These are phyloP conservation scores for Grifola frondosa DNA, from an alignment of 1,284 basidiomycete species.

Conservation along the genomic window DNA sequence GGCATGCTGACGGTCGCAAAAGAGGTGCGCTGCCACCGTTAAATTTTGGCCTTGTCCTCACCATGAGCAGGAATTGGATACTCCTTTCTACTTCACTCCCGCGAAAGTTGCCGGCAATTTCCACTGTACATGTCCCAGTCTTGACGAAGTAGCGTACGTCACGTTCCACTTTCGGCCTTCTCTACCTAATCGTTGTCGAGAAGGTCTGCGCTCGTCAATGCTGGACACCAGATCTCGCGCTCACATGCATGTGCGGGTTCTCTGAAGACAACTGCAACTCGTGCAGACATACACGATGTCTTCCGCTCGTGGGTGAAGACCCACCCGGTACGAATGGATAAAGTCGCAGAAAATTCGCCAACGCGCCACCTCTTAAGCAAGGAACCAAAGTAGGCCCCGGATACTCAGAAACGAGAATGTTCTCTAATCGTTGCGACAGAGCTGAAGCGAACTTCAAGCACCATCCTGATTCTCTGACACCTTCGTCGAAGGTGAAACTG, in stretches of 20 bases:
- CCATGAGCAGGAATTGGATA: constrained; percentile 65
- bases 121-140: constrained; percentile 77
- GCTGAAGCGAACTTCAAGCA: constrained; percentile 69
- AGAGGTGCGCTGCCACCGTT: constrained; percentile 53
- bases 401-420: background rate
- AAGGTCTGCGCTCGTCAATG: constrained; percentile 87
- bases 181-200: constrained; percentile 2
- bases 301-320: constrained; percentile 81
- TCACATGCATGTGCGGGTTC: constrained; percentile 90
- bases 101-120: constrained; percentile 80
- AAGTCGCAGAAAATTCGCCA: constrained; percentile 72
- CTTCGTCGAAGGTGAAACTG: constrained; percentile 67
- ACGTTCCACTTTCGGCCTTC: background rate
- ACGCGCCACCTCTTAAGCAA: constrained; percentile 64
- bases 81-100: constrained; percentile 92
- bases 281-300: constrained; percentile 77
- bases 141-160: constrained; percentile 76
- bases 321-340: constrained; percentile 84
- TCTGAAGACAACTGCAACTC: constrained; percentile 85
- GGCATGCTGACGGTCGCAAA: constrained; percentile 93
- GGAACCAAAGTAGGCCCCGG: constrained; percentile 64
- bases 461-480: constrained; percentile 64
- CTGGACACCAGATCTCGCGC: constrained; percentile 81
- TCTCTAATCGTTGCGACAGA: constrained; percentile 36
- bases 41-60: background rate